These are phyloP conservation scores for Arabidopsis lyrata DNA, from an alignment of 441 rosid species.

Conservation along the genomic window DNA sequence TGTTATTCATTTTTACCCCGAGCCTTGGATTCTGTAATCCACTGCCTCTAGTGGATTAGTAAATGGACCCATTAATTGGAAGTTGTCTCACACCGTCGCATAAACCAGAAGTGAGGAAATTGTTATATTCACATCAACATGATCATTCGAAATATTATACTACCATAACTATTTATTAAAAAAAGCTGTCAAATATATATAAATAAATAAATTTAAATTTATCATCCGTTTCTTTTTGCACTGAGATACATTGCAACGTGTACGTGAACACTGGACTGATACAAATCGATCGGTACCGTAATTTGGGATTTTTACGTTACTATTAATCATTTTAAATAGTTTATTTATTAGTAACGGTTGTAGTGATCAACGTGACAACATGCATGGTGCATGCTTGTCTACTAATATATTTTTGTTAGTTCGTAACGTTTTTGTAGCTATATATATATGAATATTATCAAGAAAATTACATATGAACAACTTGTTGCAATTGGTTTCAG, in stretches of 20 bases:
- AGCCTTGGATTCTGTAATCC: slow-evolving; percentile 48
- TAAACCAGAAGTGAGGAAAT: slow-evolving; percentile 20
- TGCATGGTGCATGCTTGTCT: slow-evolving; percentile 14
- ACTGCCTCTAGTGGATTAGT: slow-evolving; percentile 38
- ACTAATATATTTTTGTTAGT: background rate
- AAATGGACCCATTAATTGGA: slow-evolving; percentile 40
- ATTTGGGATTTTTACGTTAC: slow-evolving; percentile 22
- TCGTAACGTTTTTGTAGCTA: background rate
- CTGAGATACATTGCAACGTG: background rate
- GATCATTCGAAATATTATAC: background rate
- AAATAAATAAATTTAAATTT: too few relatives aligned
- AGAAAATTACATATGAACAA: background rate
- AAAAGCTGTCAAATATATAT: too few relatives aligned
- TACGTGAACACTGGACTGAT: background rate
- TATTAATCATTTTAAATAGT: slow-evolving; percentile 3
- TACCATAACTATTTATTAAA: too few relatives aligned
- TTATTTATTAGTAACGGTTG: slow-evolving; percentile 23
- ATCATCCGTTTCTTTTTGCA: too few relatives aligned
- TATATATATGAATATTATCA: background rate
- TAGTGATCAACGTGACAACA: slow-evolving; percentile 38
- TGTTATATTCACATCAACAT: background rate
- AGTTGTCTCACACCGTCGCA: slow-evolving; percentile 41
- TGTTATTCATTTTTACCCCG: background rate
- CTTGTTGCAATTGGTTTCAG: background rate
- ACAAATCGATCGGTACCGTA: slow-evolving; percentile 1